A percentile compares a stretch with the other conserved stretches of the same genome.
Evolutionary conservation across 2,329 filamentous ascomycete species (phyloP).

Genomic region (Fusarium albidum): DNA sequence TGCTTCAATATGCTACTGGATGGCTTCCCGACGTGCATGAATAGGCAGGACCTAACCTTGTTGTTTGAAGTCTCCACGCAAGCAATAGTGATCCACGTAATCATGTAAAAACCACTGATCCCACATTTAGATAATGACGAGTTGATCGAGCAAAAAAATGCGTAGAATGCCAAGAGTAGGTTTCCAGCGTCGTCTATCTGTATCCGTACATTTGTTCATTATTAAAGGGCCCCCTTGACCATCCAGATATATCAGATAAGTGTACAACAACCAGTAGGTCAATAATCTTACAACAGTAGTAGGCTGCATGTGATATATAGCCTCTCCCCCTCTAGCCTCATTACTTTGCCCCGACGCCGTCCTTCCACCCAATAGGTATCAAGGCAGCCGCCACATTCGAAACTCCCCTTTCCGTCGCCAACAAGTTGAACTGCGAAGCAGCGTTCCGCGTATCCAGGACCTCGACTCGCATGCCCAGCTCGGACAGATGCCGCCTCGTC

Average conservation of each 20-base stretch:
- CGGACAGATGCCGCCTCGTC: slow-evolving; percentile 75
- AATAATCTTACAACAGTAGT: slow-evolving; percentile 8
- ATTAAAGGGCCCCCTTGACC: neutral
- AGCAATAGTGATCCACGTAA: no score
- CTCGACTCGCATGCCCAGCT: slow-evolving; percentile 85
- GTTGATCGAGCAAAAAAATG: no score
- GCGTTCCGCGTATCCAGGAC: slow-evolving; percentile 93
- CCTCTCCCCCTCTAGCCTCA: neutral
- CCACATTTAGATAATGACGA: no score
- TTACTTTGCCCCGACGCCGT: slow-evolving; percentile 57
- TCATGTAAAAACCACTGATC: no score
- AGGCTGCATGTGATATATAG: slow-evolving; percentile 11
- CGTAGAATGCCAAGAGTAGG: neutral
- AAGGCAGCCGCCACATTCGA: slow-evolving; percentile 86
- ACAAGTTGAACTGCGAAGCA: slow-evolving; percentile 90
- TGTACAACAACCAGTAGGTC: neutral
- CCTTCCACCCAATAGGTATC: slow-evolving; percentile 85
- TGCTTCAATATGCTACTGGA: no score
- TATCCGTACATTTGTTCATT: neutral
- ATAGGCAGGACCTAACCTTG: no score
- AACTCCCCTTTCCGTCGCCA: slow-evolving; percentile 93
- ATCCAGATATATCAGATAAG: neutral
- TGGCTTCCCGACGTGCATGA: no score
- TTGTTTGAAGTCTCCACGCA: no score
- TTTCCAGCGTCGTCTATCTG: neutral